Percentiles rank a stretch among this genome's conserved stretches.
Conservation (phyloP, 148 eudicot genomes). For the Persicaria tinctoria region DNA sequence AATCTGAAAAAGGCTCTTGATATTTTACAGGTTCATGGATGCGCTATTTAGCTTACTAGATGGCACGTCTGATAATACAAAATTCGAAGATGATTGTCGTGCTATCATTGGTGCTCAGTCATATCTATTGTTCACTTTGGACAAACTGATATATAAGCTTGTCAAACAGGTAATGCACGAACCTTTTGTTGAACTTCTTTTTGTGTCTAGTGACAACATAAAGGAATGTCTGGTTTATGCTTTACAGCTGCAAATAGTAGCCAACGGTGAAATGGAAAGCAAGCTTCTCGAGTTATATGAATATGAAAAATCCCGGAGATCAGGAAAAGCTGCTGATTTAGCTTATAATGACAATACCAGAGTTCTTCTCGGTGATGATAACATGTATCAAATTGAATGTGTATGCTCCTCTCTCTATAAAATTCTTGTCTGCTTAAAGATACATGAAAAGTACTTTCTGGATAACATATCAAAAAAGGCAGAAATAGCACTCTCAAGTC, state of each 20-base stretch:
- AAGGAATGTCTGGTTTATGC: background rate
- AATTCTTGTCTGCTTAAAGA: background rate
- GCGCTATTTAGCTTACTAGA: slow-evolving; percentile 82
- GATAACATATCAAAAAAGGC: background rate
- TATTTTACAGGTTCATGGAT: slow-evolving; percentile 57
- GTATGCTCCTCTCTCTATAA: slow-evolving; percentile 34
- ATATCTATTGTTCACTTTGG: slow-evolving; percentile 84
- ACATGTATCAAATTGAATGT: slow-evolving; percentile 78
- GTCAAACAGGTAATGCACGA: slow-evolving; percentile 68
- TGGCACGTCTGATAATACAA: slow-evolving; percentile 87
- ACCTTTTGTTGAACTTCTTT: background rate
- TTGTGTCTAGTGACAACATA: background rate
- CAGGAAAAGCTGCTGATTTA: slow-evolving; percentile 53
- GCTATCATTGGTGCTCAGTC: slow-evolving; percentile 85
- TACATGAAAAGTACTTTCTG: background rate
- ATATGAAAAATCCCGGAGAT: slow-evolving; percentile 75
- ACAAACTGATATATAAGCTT: slow-evolving; percentile 86
- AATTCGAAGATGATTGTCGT: slow-evolving; percentile 94
- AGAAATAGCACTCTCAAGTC: background rate
- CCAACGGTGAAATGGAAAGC: slow-evolving; percentile 70
- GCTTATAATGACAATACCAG: slow-evolving; percentile 87
- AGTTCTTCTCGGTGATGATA: slow-evolving; percentile 83
- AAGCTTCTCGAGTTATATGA: slow-evolving; percentile 75
- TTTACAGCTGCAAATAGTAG: slow-evolving; percentile 81
- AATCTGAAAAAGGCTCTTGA: background rate